These are phyloP conservation scores for Acidiella bohemica DNA, from an alignment of 495 filamentous ascomycete species.

Conservation along the genomic window DNA sequence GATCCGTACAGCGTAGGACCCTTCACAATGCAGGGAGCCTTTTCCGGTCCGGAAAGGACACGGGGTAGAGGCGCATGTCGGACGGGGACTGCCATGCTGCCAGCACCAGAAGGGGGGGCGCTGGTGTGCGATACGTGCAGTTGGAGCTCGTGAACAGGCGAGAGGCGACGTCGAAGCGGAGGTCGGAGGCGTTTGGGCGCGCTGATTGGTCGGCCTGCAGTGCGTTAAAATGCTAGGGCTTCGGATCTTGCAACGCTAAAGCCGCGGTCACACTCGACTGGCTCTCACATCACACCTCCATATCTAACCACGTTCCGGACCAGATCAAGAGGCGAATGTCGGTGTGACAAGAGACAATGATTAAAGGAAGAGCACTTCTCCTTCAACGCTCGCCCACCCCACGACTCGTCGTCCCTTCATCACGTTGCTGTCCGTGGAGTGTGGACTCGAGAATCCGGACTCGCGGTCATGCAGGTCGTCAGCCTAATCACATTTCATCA, in stretches of 20 bases:
- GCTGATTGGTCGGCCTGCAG: background rate
- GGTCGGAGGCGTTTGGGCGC: background rate
- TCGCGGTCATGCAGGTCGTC: background rate
- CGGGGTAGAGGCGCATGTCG: too few species aligned
- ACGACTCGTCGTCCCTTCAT: background rate
- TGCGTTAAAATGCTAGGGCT: background rate
- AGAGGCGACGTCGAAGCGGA: background rate
- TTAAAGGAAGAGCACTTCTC: too few species aligned
- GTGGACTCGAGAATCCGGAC: background rate
- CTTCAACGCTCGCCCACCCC: too few species aligned
- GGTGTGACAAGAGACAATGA: too few species aligned
- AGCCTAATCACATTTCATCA: slow-evolving; percentile 1
- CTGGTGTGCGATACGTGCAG: slow-evolving; percentile 11
- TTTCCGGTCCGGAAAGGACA: too few species aligned
- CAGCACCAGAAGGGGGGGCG: background rate
- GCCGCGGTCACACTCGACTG: too few species aligned
- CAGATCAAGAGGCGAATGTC: slow-evolving; percentile 1
- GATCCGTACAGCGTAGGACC: slow-evolving; percentile 4
- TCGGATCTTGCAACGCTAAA: too few species aligned
- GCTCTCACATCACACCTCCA: slow-evolving; percentile 6
- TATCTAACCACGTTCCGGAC: background rate
- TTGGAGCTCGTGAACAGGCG: background rate
- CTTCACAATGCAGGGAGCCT: background rate
- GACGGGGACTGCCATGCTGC: background rate
- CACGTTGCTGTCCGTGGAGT: background rate